These are phyloP conservation scores for Leishmania aethiopica DNA, from an alignment of 208 protist genomes.

Conservation along the genomic window DNA sequence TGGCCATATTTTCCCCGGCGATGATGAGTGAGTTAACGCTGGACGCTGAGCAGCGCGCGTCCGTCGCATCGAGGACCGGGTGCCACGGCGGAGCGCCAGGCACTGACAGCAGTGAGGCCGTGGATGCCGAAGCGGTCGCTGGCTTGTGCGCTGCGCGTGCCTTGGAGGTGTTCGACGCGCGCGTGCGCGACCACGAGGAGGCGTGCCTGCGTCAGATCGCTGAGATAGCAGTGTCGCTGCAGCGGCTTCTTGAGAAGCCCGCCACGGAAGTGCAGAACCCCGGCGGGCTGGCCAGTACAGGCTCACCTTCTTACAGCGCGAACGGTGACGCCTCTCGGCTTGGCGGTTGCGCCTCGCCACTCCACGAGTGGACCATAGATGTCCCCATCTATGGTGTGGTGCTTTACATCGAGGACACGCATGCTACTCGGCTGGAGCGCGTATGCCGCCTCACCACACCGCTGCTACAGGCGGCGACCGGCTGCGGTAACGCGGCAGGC, in stretches of 20 bases:
- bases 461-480: slow-evolving; percentile 11
- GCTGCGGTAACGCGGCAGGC: not conserved
- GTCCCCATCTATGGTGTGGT: slow-evolving; percentile 30
- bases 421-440: slow-evolving; percentile 19
- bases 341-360: not conserved
- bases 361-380: slow-evolving; percentile 9
- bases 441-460: slow-evolving; percentile 28
- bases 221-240: not conserved
- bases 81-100: too few relatives aligned
- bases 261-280: not conserved
- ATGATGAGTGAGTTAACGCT: slow-evolving; percentile 6
- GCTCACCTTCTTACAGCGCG: too few relatives aligned
- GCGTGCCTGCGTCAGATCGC: slow-evolving; percentile 8
- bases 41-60: slow-evolving; percentile 5
- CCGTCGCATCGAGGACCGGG: not conserved
- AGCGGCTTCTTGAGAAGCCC: slow-evolving; percentile 1
- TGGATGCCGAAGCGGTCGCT: not conserved
- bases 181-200: slow-evolving; percentile 17
- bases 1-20: not conserved
- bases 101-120: not conserved
- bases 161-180: slow-evolving; percentile 3
- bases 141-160: slow-evolving; percentile 7
- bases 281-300: not conserved
- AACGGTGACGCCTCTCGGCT: not conserved
- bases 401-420: slow-evolving; percentile 27